Conservation (phyloP, 306 rosid genomes). For the Hylodesmum podocarpum region DNA sequence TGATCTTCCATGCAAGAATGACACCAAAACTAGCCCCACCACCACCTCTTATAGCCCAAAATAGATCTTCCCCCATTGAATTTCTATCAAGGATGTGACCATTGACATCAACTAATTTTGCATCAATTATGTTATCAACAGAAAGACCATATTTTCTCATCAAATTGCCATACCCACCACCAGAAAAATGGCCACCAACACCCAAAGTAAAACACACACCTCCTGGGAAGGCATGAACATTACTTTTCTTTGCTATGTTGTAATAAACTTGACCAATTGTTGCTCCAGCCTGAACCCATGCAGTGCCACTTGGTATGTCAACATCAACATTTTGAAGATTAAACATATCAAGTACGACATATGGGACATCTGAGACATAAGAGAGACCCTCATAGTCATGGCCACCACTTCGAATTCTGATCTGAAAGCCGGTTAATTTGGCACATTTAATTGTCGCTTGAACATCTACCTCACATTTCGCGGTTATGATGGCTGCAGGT, state of each 20-base stretch:
- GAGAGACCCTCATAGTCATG: constrained; percentile 42
- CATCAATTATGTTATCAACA: constrained; percentile 52
- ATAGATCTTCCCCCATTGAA: constrained; percentile 41
- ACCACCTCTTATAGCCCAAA: constrained; percentile 49
- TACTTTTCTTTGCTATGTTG: neutral
- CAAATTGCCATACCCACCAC: constrained; percentile 82
- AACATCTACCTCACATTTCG: neutral
- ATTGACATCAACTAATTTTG: constrained; percentile 23
- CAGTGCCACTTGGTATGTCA: neutral
- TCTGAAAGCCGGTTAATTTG: constrained; percentile 1
- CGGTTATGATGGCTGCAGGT: constrained; percentile 31
- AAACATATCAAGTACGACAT: constrained; percentile 32
- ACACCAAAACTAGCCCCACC: constrained; percentile 69
- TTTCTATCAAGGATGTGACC: constrained; percentile 30
- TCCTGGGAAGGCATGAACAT: constrained; percentile 38
- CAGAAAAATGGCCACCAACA: constrained; percentile 66
- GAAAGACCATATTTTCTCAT: constrained; percentile 77
- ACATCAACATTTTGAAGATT: neutral
- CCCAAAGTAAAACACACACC: constrained; percentile 63
- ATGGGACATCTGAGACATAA: constrained; percentile 26
- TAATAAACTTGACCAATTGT: constrained; percentile 35
- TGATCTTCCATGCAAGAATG: constrained; percentile 53
- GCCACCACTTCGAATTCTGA: constrained; percentile 42
- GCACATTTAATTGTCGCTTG: constrained; percentile 37
- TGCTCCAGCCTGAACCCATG: constrained; percentile 39